phyloP scores from a whole-genome alignment of 2,329 filamentous ascomycete species.

The Epichloe sp. region DNA sequence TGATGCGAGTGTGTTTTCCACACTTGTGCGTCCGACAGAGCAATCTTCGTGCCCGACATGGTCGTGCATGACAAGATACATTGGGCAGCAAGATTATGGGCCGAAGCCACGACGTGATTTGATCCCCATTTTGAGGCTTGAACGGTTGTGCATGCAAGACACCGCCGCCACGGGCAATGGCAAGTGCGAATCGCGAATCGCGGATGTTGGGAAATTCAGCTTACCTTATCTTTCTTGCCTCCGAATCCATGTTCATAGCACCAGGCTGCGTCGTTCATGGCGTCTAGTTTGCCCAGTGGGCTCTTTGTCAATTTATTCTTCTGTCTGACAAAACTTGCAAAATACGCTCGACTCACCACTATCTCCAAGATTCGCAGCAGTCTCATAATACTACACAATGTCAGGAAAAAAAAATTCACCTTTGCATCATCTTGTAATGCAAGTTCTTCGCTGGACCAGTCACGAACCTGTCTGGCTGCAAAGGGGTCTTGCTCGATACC shows the following conservation, averaged over 20 bases:
- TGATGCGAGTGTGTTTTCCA: not conserved
- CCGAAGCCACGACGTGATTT: not conserved
- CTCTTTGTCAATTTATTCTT: not conserved
- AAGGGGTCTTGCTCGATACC: slow-evolving; percentile 75
- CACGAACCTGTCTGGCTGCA: slow-evolving; percentile 56
- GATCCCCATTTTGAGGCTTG: not conserved
- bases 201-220: slow-evolving; percentile 21
- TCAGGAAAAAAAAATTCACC: not conserved
- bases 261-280: slow-evolving; percentile 94
- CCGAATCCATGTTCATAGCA: slow-evolving; percentile 96
- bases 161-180: not conserved
- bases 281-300: slow-evolving; percentile 42
- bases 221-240: slow-evolving; percentile 95
- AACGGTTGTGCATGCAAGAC: not conserved
- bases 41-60: not conserved
- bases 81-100: not conserved
- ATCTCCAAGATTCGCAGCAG: slow-evolving; percentile 89
- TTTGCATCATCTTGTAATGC: not conserved
- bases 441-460: slow-evolving; percentile 20
- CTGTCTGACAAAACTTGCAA: not conserved
- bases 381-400: slow-evolving; percentile 73
- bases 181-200: not conserved
- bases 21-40: not conserved
- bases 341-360: slow-evolving; percentile 40
- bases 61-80: not conserved